Conservation (phyloP, 2,329 filamentous ascomycete species). For the Paecilomyces fulvus region DNA sequence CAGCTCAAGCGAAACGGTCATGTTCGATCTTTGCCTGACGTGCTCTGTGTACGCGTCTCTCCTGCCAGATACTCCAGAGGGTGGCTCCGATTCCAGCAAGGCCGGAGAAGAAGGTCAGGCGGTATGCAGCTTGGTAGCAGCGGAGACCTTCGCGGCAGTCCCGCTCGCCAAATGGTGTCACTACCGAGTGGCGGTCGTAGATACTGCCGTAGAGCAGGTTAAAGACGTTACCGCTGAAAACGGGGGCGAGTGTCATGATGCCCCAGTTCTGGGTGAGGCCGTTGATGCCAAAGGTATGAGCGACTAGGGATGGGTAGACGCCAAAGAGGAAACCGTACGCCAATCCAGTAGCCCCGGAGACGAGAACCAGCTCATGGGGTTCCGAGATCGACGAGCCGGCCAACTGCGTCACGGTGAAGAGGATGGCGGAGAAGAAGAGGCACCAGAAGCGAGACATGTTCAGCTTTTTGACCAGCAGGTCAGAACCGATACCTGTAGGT, state of each 20-base stretch:
- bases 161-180: slow-evolving; percentile 60
- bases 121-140: slow-evolving; percentile 77
- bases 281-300: slow-evolving; percentile 82
- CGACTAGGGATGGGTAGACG: slow-evolving; percentile 80
- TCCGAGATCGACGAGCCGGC: slow-evolving; percentile 66
- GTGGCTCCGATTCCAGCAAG: slow-evolving; percentile 60
- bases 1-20: slow-evolving; percentile 22
- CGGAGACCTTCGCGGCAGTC: slow-evolving; percentile 67
- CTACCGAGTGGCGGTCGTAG: slow-evolving; percentile 69
- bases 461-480: slow-evolving; percentile 75
- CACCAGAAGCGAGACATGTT: slow-evolving; percentile 85
- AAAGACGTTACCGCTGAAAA: slow-evolving; percentile 82
- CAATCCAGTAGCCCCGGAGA: slow-evolving; percentile 77
- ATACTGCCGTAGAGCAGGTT: slow-evolving; percentile 83
- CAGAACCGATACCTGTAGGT: slow-evolving; percentile 68
- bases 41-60: slow-evolving; percentile 21
- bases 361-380: slow-evolving; percentile 65
- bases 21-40: slow-evolving; percentile 18
- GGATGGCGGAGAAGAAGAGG: slow-evolving; percentile 63
- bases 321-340: slow-evolving; percentile 93
- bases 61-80: slow-evolving; percentile 45
- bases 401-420: slow-evolving; percentile 75
- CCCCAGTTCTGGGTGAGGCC: slow-evolving; percentile 95
- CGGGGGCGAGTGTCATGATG: slow-evolving; percentile 81
- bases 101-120: slow-evolving; percentile 66